Base-by-base conservation (phyloP, 139 green algal species). In the Pedinophyceae sp. region DNA sequence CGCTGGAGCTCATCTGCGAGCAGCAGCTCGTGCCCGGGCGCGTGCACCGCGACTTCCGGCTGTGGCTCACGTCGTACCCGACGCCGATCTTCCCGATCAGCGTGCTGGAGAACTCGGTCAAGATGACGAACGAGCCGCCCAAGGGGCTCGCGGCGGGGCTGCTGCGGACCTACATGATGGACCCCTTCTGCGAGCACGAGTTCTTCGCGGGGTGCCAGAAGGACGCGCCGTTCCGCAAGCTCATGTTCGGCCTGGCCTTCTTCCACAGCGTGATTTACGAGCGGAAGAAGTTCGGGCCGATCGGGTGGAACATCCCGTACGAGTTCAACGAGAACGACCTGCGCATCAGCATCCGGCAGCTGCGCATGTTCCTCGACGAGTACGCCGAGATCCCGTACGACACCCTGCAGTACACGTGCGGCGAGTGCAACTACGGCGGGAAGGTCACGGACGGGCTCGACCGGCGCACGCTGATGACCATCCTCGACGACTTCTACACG, bases 271-370 rank as follows among this genome's bases (percentile, higher is more conserved):
- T 82, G 15, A 65, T 89, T 50, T 25, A 78, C 55, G 75, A 89
- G 61, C 71, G 80, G 4, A 61, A 72, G 25, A 82, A 82, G 65
- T 89, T 84, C 63, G 80, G 80, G 4, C 76, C 80, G 25, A 79
- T 89, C 50, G 80, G 80, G 6, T 89, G 76, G 73, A 89, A 87
- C 64, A 85, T 89, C 55, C 76, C 78, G 0, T 87, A 87, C 53
- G 72, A 81, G 58, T 89, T 89, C 69, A 84, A 83, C 39, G 77
- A 88, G 46, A 79, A 76, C 30, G 79, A 88, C 63, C 64, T 88
- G 50, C 56, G 72, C 25, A 88, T 88, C 62, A 75, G 47, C 30
- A 72, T 81, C 6, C 76, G 76, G 5, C 81, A 88, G 71, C 67
- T 88, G 54, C 63, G 69, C 26, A 84, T 87, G 77, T 88, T 88